Base-by-base conservation (phyloP, 2,329 filamentous ascomycete genomes). In the Trichoderma atroviride region DNA sequence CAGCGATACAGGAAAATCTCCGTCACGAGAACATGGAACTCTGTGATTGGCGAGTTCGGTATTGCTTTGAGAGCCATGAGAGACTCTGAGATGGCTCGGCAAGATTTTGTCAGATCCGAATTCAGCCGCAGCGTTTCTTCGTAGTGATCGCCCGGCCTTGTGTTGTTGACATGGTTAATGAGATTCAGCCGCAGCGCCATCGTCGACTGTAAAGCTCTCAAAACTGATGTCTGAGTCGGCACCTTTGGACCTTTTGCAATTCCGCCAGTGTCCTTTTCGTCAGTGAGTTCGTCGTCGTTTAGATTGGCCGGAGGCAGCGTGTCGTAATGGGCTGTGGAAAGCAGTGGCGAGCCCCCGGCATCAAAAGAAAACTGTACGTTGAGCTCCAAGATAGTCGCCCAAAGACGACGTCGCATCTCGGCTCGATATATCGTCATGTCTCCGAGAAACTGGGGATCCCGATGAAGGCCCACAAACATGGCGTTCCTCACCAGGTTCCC, bases 391-490 rank as follows among this genome's bases (percentile, higher is more conserved):
- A 87, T 81, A 0, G 85, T 86, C 7, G 83, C 82, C 87, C 87
- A 89, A 0, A 89, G 74, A 3, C 87, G 80, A 4, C 87, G 79
- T 2, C 87, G 81, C 75, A 89, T 82, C 75, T 89, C 87, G 0
- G 82, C 80, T 24, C 82, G 79, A 43, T 85, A 81, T 0, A 78
- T 73, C 2, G 83, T 81, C 80, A 86, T 84, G 24, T 81, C 79
- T 7, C 81, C 79, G 4, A 88, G 81, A 69, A 82, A 78, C 35
- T 78, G 80, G 0, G 87, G 87, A 68, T 89, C 87, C 1, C 85
- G 82, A 74, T 89, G 86, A 6, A 89, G 78, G 4, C 87, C 87
- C 81, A 88, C 87, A 67, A 82, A 82, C 74, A 89, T 84, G 64
- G 86, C 87, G 9, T 81, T 83, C 13, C 87, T 80, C n/a, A 88